phyloP scores from a whole-genome alignment of 805 yeast genomes.

The Spencermartinsiella europaea region DNA sequence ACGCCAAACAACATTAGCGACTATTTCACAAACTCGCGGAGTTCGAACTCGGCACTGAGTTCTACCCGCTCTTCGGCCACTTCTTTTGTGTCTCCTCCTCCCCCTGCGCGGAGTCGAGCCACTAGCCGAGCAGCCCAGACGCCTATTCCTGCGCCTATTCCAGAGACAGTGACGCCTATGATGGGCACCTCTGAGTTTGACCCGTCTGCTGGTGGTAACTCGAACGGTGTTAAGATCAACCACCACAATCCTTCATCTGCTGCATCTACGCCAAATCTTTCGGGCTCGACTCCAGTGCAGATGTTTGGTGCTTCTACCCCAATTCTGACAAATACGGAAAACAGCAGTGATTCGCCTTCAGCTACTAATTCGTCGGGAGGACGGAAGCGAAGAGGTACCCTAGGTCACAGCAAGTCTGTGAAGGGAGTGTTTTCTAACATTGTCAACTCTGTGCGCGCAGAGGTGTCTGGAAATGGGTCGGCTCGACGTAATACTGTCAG shows the following conservation, averaged over 20 bases:
- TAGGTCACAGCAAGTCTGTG: constrained; percentile 17
- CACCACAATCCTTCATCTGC: background rate
- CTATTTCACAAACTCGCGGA: background rate
- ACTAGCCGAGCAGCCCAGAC: constrained; percentile 20
- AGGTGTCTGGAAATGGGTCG: constrained; percentile 4
- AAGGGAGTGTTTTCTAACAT: constrained; percentile 24
- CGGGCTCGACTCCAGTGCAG: background rate
- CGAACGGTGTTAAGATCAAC: background rate
- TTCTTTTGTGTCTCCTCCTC: constrained; percentile 6
- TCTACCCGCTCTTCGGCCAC: constrained; percentile 18
- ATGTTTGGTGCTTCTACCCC: background rate
- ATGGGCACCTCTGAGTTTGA: constrained; percentile 2
- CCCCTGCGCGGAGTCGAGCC: constrained; percentile 16
- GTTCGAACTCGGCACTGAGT: constrained; percentile 2
- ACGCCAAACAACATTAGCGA: background rate
- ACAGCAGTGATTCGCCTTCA: constrained; percentile 8
- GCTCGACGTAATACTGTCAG: background rate
- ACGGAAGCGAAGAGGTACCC: constrained; percentile 18
- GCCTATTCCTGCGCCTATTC: constrained; percentile 7
- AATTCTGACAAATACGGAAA: background rate
- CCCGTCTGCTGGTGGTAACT: constrained; percentile 3
- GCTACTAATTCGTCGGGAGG: constrained; percentile 8
- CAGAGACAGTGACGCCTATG: constrained; percentile 5
- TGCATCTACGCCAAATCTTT: background rate
- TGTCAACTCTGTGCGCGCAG: constrained; percentile 20